phyloP scores from a whole-genome alignment of 179 eudicot genomes.

The Nepenthes alata region DNA sequence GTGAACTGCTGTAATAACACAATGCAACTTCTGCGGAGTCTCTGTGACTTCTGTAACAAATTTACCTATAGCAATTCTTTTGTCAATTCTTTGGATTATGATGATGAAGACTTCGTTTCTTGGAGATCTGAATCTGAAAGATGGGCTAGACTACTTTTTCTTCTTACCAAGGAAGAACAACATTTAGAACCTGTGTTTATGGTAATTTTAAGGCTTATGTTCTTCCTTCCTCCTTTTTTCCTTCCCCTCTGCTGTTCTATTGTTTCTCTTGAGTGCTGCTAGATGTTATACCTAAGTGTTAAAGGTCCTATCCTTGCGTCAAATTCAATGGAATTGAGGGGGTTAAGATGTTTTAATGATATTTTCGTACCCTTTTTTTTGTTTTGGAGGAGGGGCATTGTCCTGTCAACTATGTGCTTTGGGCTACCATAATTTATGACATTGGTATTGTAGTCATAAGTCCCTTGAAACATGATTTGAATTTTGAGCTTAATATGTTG shows the following conservation, averaged over 20 bases:
- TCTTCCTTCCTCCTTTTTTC: not conserved
- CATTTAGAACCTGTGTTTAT: constrained; percentile 40
- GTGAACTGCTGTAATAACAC: constrained; percentile 10
- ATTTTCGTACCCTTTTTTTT: no score
- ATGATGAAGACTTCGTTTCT: constrained; percentile 66
- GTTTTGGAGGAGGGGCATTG: no score
- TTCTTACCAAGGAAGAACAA: constrained; percentile 38
- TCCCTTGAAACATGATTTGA: constrained; percentile 4
- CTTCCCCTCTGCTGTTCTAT: not conserved
- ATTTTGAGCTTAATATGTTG: not conserved
- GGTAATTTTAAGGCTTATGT: constrained; percentile 21
- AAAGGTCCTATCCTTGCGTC: not conserved
- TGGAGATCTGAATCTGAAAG: constrained; percentile 71
- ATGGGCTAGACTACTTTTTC: constrained; percentile 82
- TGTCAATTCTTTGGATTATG: constrained; percentile 24
- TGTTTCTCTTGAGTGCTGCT: not conserved
- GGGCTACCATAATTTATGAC: no score
- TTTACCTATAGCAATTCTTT: constrained; percentile 24
- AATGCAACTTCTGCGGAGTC: constrained; percentile 30
- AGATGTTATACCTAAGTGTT: not conserved
- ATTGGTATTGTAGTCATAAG: not conserved
- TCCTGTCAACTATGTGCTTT: no score
- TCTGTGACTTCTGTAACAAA: constrained; percentile 34
- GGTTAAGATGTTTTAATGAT: no score
- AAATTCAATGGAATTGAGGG: no score